phyloP scores from a whole-genome alignment of 2,329 filamentous ascomycete species.

The Tolypocladium endophyticum region DNA sequence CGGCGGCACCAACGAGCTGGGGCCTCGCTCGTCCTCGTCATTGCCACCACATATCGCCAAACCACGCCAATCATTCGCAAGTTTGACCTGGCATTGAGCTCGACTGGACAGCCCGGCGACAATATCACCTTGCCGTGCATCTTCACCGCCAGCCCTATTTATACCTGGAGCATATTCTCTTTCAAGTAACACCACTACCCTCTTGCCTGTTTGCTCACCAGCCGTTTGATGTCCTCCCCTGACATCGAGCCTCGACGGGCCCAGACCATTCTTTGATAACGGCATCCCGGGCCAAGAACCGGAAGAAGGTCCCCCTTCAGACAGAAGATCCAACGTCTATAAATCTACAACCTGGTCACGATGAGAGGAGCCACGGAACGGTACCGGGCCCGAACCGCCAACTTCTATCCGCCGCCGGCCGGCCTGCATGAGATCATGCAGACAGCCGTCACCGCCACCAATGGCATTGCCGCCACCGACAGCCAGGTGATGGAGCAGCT shows the following conservation, averaged over 20 bases:
- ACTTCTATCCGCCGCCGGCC: background rate
- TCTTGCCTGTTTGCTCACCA: background rate
- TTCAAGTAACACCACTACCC: background rate
- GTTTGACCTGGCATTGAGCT: background rate
- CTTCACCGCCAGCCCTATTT: background rate
- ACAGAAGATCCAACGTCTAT: background rate
- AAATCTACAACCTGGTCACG: background rate
- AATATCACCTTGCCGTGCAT: background rate
- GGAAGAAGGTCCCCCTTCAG: background rate
- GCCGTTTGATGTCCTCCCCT: background rate
- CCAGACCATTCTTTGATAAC: background rate
- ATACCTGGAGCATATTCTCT: background rate
- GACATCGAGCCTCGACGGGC: background rate
- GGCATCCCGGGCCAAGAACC: background rate
- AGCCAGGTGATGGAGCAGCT: background rate
- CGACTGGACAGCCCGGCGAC: background rate
- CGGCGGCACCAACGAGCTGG: background rate
- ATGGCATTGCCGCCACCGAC: background rate
- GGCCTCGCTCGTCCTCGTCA: background rate
- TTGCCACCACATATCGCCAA: background rate
- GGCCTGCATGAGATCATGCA: background rate
- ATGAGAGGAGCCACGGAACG: constrained; percentile 2
- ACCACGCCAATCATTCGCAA: background rate
- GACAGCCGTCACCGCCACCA: background rate
- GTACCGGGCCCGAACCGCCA: background rate